Conservation (phyloP, 2,329 filamentous ascomycete species). For the Neoascochyta sp. region DNA sequence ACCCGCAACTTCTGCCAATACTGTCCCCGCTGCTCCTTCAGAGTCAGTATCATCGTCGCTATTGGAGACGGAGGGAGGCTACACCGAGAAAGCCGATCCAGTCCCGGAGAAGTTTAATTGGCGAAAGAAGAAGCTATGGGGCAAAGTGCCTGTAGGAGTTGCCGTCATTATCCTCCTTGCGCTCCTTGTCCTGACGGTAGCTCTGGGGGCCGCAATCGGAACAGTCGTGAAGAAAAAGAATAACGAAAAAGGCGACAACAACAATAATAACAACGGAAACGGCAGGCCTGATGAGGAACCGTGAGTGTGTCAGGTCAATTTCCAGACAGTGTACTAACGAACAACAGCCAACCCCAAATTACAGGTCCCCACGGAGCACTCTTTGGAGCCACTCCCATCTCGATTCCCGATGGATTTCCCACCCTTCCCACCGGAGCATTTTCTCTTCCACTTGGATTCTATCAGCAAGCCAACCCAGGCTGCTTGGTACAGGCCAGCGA, state of each 20-base stretch:
- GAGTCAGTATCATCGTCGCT: slow-evolving; percentile 29
- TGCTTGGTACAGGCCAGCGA: slow-evolving; percentile 49
- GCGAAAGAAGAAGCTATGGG: slow-evolving; percentile 46
- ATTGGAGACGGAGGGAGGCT: slow-evolving; percentile 19
- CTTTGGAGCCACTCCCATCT: slow-evolving; percentile 50
- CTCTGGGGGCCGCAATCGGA: slow-evolving; percentile 54
- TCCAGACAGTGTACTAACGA: slow-evolving; percentile 13
- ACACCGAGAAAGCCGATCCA: slow-evolving; percentile 15
- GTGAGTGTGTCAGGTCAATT: slow-evolving; percentile 18
- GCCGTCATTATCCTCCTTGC: slow-evolving; percentile 46
- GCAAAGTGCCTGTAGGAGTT: slow-evolving; percentile 51
- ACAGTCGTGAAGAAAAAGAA: slow-evolving; percentile 48
- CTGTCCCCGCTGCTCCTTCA: slow-evolving; percentile 23
- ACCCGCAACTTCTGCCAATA: slow-evolving; percentile 10
- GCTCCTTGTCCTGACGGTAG: slow-evolving; percentile 45
- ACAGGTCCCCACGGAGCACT: slow-evolving; percentile 47
- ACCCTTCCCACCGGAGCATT: slow-evolving; percentile 51
- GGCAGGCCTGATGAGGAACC: slow-evolving; percentile 21
- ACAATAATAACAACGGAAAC: slow-evolving; percentile 10
- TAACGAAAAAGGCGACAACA: slow-evolving; percentile 10
- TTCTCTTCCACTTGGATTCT: slow-evolving; percentile 45
- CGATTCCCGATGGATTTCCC: slow-evolving; percentile 45
- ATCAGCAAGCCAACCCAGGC: slow-evolving; percentile 47
- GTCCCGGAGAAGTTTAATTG: slow-evolving; percentile 17
- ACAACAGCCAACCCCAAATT: slow-evolving; percentile 40